Evolutionary conservation across 495 filamentous ascomycete species (phyloP), one percentile per base, ranked within the genome.

Genomic region (Immersiella caudata): DNA sequence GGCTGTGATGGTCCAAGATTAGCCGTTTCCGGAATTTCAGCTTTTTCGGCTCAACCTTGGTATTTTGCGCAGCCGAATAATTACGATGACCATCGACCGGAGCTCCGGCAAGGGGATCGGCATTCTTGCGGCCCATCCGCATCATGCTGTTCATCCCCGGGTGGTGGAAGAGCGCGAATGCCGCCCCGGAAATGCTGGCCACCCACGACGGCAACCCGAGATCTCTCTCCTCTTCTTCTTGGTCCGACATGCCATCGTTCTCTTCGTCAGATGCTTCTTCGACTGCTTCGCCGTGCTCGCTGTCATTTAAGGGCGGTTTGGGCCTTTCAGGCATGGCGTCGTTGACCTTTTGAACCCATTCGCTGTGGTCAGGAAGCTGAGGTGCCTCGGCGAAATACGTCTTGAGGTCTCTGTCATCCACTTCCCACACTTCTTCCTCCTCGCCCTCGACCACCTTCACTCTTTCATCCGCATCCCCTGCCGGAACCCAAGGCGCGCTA

Each of bases 81-180:
- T 74, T 77, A 11, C 69, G 52, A 5, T 73, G 67, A 0, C 54
- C 29, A 50, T 57, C 52, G 11, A 64, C 57, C 0, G 79, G 79
- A 0, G 71, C 29, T 1, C 79, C 80, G 4, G 81, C 79, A 0
- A 81, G 68, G 4, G 76, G 62, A 64, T 83, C 79, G 1, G 79
- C 80, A 55, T 80, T 79, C 57, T 68, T 71, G 4, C 80, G 72
- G 0, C 72, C 70, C 67, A 75, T 73, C 62, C 68, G 2, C 51
- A 14, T 75, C 29, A 50, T 24, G 4, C 68, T 63, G 20, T 64
- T 0, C 62, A 71, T 71, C 0, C 73, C 73, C 1, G 70, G 62
- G 26, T 71, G 68, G 25, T 33, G 25, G 12, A 64, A 68, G 2
- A 70, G 60, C 16, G 52, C 52, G 65, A 70, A 67, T 6, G 70